Evolutionary conservation across 345 rosid genomes (phyloP).

Genomic region (Anastatica hierochuntica): DNA sequence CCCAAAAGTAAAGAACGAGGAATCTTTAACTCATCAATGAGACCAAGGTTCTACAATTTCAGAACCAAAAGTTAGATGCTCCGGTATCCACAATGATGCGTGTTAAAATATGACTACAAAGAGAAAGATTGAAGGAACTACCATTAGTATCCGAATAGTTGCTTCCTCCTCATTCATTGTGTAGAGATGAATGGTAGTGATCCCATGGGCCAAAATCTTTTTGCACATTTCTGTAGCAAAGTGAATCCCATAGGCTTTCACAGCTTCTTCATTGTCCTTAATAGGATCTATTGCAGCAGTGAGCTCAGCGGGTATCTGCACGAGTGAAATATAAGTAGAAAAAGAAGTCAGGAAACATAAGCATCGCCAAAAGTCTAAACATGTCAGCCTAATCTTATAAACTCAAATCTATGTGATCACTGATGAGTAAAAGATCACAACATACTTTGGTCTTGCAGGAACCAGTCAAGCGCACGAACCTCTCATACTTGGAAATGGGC

Average conservation of each 20-base stretch:
- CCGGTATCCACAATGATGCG: no score
- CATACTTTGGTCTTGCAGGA: slow-evolving; percentile 94
- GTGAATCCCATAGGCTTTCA: slow-evolving; percentile 83
- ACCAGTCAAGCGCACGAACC: slow-evolving; percentile 90
- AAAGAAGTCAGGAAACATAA: no score
- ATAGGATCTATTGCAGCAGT: slow-evolving; percentile 89
- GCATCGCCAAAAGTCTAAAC: no score
- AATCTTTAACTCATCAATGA: slow-evolving; percentile 84
- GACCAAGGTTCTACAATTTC: slow-evolving; percentile 85
- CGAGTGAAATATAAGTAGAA: no score
- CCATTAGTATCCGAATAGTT: slow-evolving; percentile 76
- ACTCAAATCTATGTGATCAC: no score
- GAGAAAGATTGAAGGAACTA: no score
- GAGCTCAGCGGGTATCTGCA: slow-evolving; percentile 84
- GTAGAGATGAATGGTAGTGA: slow-evolving; percentile 78
- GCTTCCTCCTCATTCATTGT: slow-evolving; percentile 93
- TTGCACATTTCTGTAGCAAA: slow-evolving; percentile 96
- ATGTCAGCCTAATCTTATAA: no score
- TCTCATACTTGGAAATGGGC: slow-evolving; percentile 91
- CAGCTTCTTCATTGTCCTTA: slow-evolving; percentile 96
- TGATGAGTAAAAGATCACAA: no score
- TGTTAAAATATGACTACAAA: no score
- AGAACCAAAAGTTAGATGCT: no score
- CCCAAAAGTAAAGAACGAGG: slow-evolving; percentile 83
- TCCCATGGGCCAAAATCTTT: slow-evolving; percentile 86